Conservation (phyloP, 495 filamentous ascomycete genomes). For the Aspergillus haitiensis region DNA sequence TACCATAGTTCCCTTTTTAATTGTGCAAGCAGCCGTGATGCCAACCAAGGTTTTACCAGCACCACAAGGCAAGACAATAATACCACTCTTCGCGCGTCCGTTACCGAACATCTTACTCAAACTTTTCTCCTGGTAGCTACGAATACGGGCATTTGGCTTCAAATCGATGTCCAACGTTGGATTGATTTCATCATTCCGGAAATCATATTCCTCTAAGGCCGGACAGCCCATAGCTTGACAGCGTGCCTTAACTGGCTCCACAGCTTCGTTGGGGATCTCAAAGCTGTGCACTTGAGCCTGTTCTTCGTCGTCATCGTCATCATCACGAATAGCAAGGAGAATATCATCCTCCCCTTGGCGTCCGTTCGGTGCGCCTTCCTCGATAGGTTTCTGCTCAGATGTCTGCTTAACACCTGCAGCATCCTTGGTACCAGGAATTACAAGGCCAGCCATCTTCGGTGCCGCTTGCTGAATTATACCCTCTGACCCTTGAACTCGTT, state of each 20-base stretch:
- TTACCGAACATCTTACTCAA: constrained; percentile 99
- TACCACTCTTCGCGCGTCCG: constrained; percentile 91
- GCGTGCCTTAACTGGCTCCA: constrained; percentile 84
- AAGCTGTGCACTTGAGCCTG: constrained; percentile 92
- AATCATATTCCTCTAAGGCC: constrained; percentile 95
- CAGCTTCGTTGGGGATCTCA: constrained; percentile 73
- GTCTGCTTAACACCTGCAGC: constrained; percentile 80
- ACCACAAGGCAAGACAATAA: constrained; percentile 95
- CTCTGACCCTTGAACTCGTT: constrained; percentile 62
- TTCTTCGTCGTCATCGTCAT: constrained; percentile 90
- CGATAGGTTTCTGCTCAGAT: constrained; percentile 41
- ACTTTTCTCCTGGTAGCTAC: constrained; percentile 93
- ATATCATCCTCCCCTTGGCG: constrained; percentile 54
- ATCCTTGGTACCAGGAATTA: constrained; percentile 93
- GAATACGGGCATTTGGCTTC: constrained; percentile 78
- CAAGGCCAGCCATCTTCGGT: constrained; percentile 82
- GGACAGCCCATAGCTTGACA: constrained; percentile 85
- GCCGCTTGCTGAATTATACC: constrained; percentile 77
- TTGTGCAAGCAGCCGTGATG: constrained; percentile 94
- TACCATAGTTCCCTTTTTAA: constrained; percentile 93
- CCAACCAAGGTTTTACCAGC: constrained; percentile 97
- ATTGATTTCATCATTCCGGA: constrained; percentile 88
- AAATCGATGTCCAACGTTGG: constrained; percentile 90
- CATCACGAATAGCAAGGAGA: constrained; percentile 63
- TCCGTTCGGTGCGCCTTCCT: constrained; percentile 28